phyloP scores from a whole-genome alignment of 371 early-diverging fungal species.

The Rhizopus sp. region DNA sequence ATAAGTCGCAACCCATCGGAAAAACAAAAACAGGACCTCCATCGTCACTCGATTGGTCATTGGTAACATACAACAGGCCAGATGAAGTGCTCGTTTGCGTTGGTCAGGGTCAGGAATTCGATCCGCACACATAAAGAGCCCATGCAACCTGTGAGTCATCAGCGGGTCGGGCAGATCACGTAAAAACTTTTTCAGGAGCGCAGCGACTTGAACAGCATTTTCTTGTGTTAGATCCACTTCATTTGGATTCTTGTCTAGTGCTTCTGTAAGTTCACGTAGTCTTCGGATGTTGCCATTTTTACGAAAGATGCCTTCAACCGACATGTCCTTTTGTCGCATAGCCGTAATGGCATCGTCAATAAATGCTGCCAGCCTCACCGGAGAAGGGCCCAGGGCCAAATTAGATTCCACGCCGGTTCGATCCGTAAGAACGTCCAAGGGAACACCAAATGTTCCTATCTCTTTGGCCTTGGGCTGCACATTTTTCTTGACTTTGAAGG shows the following conservation, averaged over 20 bases:
- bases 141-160: conserved; percentile 86
- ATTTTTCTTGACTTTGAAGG: conserved; percentile 55
- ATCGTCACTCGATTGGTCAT: conserved; percentile 89
- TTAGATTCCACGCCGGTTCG: conserved; percentile 83
- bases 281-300: conserved; percentile 95
- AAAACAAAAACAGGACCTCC: conserved; percentile 83
- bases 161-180: conserved; percentile 95
- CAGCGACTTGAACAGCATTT: conserved; percentile 90
- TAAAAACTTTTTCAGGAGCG: conserved; percentile 92
- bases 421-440: conserved; percentile 46
- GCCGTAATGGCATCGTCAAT: conserved; percentile 82
- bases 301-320: conserved; percentile 94
- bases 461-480: conserved; percentile 40
- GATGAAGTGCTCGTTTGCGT: conserved; percentile 73
- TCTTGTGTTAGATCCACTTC: conserved; percentile 73
- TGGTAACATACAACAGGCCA: conserved; percentile 85
- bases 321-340: conserved; percentile 83
- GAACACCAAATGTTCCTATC: conserved; percentile 62
- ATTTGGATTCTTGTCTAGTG: conserved; percentile 76
- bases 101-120: conserved; percentile 55
- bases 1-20: conserved; percentile 82
- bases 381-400: conserved; percentile 75
- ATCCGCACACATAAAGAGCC: conserved; percentile 79
- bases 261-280: conserved; percentile 80
- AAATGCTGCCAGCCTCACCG: conserved; percentile 80